Base-by-base conservation (phyloP, 208 protist genomes). In the Acanthamoeba castellanii region DNA sequence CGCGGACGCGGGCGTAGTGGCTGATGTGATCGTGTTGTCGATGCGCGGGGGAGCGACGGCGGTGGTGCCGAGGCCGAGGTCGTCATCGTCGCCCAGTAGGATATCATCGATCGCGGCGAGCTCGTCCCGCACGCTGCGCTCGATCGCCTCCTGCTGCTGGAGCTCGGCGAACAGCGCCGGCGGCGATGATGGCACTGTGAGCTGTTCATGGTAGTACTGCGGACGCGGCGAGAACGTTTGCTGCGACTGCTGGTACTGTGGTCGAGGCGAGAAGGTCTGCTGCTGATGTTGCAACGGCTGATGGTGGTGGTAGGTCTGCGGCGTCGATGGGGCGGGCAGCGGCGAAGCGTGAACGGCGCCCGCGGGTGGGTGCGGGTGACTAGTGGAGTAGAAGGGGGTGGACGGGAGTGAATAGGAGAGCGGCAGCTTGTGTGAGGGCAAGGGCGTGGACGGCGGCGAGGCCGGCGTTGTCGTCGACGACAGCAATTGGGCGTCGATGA, bases 41-140 rank as follows among this genome's bases (percentile, higher is more conserved):
- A n/a, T n/a, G 59, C 59, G 59, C 25, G 59, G 59, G 7, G 59
- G 7, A 8, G 59, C 25, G 16, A n/a, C 59, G 22, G 66, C 13
- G 66, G n/a, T 72, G 30, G 34, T 72, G 66, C 16, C 66, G 0
- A 30, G n/a, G 30, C 61, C 61, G 9, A 68, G 18, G n/a, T 85
- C 78, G 20, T 64, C 47, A 27, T 64, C 52, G 81, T 88, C 81
- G 16, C 52, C 47, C 47, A 88, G 50, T 5, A 81, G 22, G 8
- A 88, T 88, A 16, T 88, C 81, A 13, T 88, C 81, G 81, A 88
- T 64, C 13, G 81, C 81, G 2, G 81, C 81, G 52, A 88, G 42
- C 81, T 88, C 81, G 30, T 88, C 81, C 22, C 14, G 50, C 81
- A 64, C 20, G 81, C 78, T 87, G 22, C 81, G 45, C 50, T 42